Evolutionary conservation across 257 asterid genomes (phyloP), one percentile per base, ranked within the genome.

Genomic region (Perilla frutescens): DNA sequence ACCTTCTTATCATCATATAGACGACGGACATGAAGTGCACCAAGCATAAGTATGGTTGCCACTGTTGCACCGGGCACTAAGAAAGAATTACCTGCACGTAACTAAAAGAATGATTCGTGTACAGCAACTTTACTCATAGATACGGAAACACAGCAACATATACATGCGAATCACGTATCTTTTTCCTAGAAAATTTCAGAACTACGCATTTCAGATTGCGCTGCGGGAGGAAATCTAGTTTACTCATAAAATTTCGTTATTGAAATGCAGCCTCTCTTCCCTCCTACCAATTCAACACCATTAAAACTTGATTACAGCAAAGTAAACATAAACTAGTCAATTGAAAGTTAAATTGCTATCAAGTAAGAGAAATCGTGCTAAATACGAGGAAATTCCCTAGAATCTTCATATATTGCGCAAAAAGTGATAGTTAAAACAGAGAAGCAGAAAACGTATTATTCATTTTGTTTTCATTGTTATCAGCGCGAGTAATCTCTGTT

Each of bases 1-100:
- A 91, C 98, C 98, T 87, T 90, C 71, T 84, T 89, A 84, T 91
- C 98, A 75, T 88, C 84, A 54, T 91, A 91, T 36, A 94, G 81
- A 79, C 97, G 93, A 56, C 99, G 97, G 65, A 87, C 86, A 80
- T 94, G 99, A 70, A 94, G 96, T 67, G 96, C 93, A 66, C 99
- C 99, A 68, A 94, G 99, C 97, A 94, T 94, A 69, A 91, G 84
- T 80, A 94, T 84, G 37, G 97, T 88, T 66, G 96, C 97, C 57
- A 81, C 82, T n/a, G 99, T 94, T 55, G 98, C 97, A 72, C 96
- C 98, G 71, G 98, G 96, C 76, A 91, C 81, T 70, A 89, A 79
- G 77, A 90, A 85, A 59, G 77, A 72, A 72, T 86, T 84, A 69
- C 96, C 97, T 89, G 88, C 86, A 71, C 63, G 77, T 12, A 58